A percentile compares a stretch with the other conserved stretches of the same genome.
These are phyloP conservation scores for Annulohypoxylon stygium DNA, from an alignment of 495 filamentous ascomycete species.

Conservation along the genomic window DNA sequence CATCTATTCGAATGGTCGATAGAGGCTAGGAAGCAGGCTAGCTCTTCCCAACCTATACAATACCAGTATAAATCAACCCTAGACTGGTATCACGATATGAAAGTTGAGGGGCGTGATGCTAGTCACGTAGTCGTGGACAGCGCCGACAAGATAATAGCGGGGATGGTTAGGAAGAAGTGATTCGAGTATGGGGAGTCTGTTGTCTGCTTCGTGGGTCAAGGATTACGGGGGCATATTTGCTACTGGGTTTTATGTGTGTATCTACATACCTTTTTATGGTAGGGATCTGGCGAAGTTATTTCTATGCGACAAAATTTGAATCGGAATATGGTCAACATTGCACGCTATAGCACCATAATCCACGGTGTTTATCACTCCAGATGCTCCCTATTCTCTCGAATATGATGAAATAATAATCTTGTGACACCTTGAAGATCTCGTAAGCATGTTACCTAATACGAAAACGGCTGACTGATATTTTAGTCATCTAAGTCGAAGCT, in stretches of 20 bases:
- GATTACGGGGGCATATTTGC: not conserved
- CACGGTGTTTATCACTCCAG: no score
- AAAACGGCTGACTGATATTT: no score
- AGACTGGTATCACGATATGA: constrained; percentile 61
- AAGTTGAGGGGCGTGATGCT: constrained; percentile 55
- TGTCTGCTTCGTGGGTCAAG: not conserved
- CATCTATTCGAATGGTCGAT: constrained; percentile 55
- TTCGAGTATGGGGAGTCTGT: not conserved
- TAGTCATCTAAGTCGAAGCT: no score
- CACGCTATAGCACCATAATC: not conserved
- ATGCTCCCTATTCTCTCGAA: no score
- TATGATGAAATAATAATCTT: no score
- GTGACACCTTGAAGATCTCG: no score
- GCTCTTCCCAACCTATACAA: constrained; percentile 42
- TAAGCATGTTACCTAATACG: no score
- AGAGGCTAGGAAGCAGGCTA: constrained; percentile 34
- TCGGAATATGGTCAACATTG: not conserved
- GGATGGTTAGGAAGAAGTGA: constrained; percentile 27
- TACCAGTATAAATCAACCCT: constrained; percentile 57
- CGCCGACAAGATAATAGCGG: constrained; percentile 51
- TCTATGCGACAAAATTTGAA: not conserved
- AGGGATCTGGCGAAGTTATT: not conserved
- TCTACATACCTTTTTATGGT: not conserved
- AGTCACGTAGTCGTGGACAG: constrained; percentile 56
- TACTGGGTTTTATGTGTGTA: not conserved